Percentiles rank a stretch among this genome's conserved stretches.
These are phyloP conservation scores for Trichoderma sp. DNA, from an alignment of 2,329 filamentous ascomycete species.

Conservation along the genomic window DNA sequence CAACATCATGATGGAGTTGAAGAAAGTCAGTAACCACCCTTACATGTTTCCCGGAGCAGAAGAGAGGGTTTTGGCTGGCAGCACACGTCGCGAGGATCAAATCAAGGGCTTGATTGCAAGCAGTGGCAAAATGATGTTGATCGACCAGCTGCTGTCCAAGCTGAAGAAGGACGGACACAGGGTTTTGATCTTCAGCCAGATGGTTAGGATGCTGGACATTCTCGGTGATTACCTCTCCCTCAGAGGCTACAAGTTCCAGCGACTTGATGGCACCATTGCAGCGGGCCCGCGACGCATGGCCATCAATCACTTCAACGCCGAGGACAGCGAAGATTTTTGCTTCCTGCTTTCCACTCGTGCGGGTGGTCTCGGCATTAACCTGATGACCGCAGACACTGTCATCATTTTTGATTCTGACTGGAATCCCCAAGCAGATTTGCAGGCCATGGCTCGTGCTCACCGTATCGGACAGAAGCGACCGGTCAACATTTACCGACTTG, in stretches of 20 bases:
- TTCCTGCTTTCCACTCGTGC: slow-evolving; percentile 94
- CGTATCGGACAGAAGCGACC: slow-evolving; percentile 95
- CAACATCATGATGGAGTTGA: slow-evolving; percentile 99
- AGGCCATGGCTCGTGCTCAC: slow-evolving; percentile 97
- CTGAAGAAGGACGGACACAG: slow-evolving; percentile 91
- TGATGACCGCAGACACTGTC: slow-evolving; percentile 98
- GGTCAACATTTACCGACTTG: slow-evolving; percentile 92
- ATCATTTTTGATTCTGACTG: slow-evolving; percentile 98
- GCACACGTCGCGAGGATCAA: slow-evolving; percentile 79
- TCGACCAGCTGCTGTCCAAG: slow-evolving; percentile 93
- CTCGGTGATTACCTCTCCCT: slow-evolving; percentile 90
- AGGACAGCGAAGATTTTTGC: slow-evolving; percentile 91
- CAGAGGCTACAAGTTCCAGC: slow-evolving; percentile 92
- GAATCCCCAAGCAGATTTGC: slow-evolving; percentile 97
- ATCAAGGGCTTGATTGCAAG: slow-evolving; percentile 92
- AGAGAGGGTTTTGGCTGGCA: slow-evolving; percentile 79
- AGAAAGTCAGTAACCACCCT: slow-evolving; percentile 98
- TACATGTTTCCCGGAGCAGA: slow-evolving; percentile 97
- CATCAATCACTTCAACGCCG: slow-evolving; percentile 98
- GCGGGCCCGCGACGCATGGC: slow-evolving; percentile 84
- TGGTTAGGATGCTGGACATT: slow-evolving; percentile 98
- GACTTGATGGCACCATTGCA: slow-evolving; percentile 91
- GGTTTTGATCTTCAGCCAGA: slow-evolving; percentile 97
- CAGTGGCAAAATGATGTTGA: slow-evolving; percentile 99
- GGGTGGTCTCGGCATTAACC: slow-evolving; percentile 95